These are phyloP conservation scores for Lagenidium sp. DNA, from an alignment of 352 stramenopile species.

Conservation along the genomic window DNA sequence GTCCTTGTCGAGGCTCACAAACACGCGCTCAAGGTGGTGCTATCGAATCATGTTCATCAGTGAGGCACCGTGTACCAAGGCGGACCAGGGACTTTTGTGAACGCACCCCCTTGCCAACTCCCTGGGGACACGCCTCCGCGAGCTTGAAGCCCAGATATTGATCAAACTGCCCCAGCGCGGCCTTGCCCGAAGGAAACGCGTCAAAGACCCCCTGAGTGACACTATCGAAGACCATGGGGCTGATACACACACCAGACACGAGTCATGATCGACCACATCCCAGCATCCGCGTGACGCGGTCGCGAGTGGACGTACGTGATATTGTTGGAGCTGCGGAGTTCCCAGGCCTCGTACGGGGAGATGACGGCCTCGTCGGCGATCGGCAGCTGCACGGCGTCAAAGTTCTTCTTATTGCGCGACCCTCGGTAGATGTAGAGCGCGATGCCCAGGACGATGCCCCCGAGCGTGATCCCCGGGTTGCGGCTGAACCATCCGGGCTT, in stretches of 20 bases:
- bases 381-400: slow-evolving; percentile 56
- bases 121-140: slow-evolving; percentile 36
- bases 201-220: slow-evolving; percentile 33
- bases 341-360: slow-evolving; percentile 80
- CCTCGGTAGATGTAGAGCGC: slow-evolving; percentile 66
- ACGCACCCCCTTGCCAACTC: slow-evolving; percentile 48
- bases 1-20: slow-evolving; percentile 56
- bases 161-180: slow-evolving; percentile 68
- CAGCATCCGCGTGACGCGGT: no score
- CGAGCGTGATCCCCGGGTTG: slow-evolving; percentile 70
- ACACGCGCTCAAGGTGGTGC: slow-evolving; percentile 72
- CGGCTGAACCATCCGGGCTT: slow-evolving; percentile 82
- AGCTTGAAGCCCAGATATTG: slow-evolving; percentile 72
- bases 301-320: slow-evolving; percentile 81
- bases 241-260: no score
- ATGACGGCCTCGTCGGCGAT: slow-evolving; percentile 70
- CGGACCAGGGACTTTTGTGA: no score
- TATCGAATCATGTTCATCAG: slow-evolving; percentile 3
- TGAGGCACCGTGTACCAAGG: no score
- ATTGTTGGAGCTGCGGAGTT: slow-evolving; percentile 70
- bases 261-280: no score
- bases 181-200: slow-evolving; percentile 57
- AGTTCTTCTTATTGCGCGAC: slow-evolving; percentile 71
- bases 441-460: slow-evolving; percentile 58
- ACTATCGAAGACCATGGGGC: slow-evolving; percentile 37